Evolutionary conservation across 1,284 basidiomycete genomes (phyloP).

Genomic region (Lignosus rhinocerotis): DNA sequence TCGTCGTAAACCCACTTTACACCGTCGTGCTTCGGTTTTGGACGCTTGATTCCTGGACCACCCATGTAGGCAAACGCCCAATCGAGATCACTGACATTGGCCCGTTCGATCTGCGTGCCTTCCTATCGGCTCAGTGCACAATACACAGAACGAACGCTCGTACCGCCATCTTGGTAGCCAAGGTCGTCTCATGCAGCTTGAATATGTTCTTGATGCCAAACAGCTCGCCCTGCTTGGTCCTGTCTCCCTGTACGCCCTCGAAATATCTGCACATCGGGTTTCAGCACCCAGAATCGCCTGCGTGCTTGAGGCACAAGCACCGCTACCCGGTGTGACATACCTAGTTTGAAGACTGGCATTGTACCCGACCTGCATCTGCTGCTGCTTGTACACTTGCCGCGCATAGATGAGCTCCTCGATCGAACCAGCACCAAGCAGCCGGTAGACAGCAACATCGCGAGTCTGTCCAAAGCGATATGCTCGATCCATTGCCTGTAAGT

Average conservation of each 20-base stretch:
- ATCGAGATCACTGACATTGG: conserved; percentile 68
- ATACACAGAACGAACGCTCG: conserved; percentile 19
- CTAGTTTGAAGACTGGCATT: conserved; percentile 79
- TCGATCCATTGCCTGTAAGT: conserved; percentile 87
- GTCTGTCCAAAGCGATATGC: conserved; percentile 89
- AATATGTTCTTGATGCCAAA: conserved; percentile 86
- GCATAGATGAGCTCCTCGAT: conserved; percentile 86
- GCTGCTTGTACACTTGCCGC: conserved; percentile 87
- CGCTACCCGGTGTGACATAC: conserved; percentile 32
- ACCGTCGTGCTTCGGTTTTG: conserved; percentile 32
- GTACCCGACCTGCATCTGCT: conserved; percentile 87
- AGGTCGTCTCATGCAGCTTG: conserved; percentile 68
- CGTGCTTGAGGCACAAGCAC: neutral
- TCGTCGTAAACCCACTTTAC: conserved; percentile 49
- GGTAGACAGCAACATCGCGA: conserved; percentile 83
- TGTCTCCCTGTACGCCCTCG: conserved; percentile 78
- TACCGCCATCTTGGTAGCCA: conserved; percentile 76
- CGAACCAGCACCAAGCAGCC: conserved; percentile 83
- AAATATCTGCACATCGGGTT: conserved; percentile 57
- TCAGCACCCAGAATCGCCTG: neutral
- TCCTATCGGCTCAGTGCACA: neutral
- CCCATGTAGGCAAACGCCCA: conserved; percentile 76
- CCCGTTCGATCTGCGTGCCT: conserved; percentile 69
- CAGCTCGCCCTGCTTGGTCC: conserved; percentile 71
- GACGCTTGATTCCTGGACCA: conserved; percentile 34